Base-by-base conservation (phyloP, 768 basidiomycete species). In the Sporobolomyces pararoseus region DNA sequence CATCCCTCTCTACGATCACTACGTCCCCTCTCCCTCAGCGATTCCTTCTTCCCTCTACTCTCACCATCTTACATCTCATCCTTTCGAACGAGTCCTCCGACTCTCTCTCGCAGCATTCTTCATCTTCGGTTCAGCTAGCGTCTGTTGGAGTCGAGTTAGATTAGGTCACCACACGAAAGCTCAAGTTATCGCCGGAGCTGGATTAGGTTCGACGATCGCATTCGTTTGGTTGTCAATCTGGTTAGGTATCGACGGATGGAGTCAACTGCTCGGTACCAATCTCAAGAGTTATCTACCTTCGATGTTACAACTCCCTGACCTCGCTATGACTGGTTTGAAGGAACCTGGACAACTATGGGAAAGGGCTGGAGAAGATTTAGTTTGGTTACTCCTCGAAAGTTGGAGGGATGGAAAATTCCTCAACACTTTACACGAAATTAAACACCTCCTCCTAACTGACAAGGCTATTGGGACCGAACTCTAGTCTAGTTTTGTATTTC, bases 91-190 rank as follows among this genome's bases (percentile, higher is more conserved):
- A 37, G 31, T 42, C 23, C 61, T 66, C 4, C 61, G 75, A 17
- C 7, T 70, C 7, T 47, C 35, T 0, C 54, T 77, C 31, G 74
- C 75, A 0, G 27, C 5, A 13, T 58, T 63, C 42, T 68, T 68
- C 57, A 32, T 71, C 42, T 53, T 39, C 10, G 69, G 68, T 0
- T 65, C 71, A 9, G 44, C 51, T 7, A 62, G 55, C 29, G 76
- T 77, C 10, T 75, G 74, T 58, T 77, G 76, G 76, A 70, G 67
- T 19, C 60, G 77, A 4, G 71, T 77, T 23, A 47, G 68, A 29
- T 59, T 77, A 34, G 75, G 76, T 2, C 74, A 76, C 51, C 77
- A 77, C 63, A 77, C 77, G 17, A 51, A 32, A 21, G 66, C 65
- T 0, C 77, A 77, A 62, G 77, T 77, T 34, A 9, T 76, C 17